Percentiles rank a stretch among this genome's conserved stretches.
These are phyloP conservation scores for Pezicula carpinea DNA, from an alignment of 2,329 filamentous ascomycete species.

Conservation along the genomic window DNA sequence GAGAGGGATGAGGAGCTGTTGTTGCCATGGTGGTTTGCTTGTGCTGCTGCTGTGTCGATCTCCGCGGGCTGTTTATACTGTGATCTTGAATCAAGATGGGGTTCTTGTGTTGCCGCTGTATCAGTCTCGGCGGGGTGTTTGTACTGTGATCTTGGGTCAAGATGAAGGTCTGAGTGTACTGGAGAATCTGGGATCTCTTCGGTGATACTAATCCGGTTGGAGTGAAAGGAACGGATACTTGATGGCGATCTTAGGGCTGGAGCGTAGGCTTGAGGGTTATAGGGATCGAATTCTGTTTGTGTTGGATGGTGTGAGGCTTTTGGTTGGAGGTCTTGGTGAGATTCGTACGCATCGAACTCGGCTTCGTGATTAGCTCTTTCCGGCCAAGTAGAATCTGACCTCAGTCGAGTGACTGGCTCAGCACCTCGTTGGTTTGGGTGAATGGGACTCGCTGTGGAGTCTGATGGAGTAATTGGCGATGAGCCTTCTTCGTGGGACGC, in stretches of 20 bases:
- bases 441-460: constrained; percentile 10
- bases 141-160: not conserved
- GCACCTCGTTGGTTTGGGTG: constrained; percentile 2
- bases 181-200: not conserved
- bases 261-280: constrained; percentile 13
- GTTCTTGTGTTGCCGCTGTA: too few species aligned
- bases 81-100: not conserved
- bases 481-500: constrained; percentile 14
- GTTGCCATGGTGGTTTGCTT: not conserved
- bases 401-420: constrained; percentile 12
- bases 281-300: constrained; percentile 16
- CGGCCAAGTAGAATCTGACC: constrained; percentile 8
- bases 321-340: constrained; percentile 8
- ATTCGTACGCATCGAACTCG: constrained; percentile 2
- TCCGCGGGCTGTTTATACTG: not conserved
- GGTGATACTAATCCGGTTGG: constrained; percentile 6
- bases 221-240: constrained; percentile 9
- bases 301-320: constrained; percentile 9
- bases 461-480: constrained; percentile 14
- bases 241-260: not conserved
- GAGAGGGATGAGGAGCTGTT: not conserved
- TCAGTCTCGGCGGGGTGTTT: not conserved
- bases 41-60: not conserved
- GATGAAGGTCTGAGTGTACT: not conserved
- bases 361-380: not conserved